phyloP scores from a whole-genome alignment of 306 rosid species.

The Castanospermum australe region DNA sequence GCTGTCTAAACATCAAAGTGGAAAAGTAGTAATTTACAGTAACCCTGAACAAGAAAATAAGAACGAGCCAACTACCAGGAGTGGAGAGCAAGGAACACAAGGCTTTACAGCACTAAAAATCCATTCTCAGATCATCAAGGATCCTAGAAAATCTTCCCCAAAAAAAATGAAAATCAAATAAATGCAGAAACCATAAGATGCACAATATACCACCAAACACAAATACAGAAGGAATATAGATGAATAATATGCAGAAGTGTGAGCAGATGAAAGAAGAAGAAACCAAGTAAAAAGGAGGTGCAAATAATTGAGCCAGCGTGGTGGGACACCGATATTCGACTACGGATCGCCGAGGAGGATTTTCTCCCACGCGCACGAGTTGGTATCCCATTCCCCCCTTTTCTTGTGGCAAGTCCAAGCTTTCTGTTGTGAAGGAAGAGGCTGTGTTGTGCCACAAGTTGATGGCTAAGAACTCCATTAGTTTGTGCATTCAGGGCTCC shows the following conservation, averaged over 20 bases:
- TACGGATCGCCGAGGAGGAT: not conserved
- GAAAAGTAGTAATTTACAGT: too few relatives aligned
- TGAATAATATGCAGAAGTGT: not conserved
- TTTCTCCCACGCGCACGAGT: not conserved
- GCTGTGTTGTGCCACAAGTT: not conserved
- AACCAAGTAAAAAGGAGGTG: slow-evolving; percentile 1
- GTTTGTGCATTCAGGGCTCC: not conserved
- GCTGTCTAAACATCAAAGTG: too few relatives aligned
- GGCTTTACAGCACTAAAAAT: too few relatives aligned
- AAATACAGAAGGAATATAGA: not conserved
- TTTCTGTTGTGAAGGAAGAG: not conserved
- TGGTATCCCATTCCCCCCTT: not conserved
- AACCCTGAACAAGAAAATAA: too few relatives aligned
- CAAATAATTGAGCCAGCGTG: not conserved
- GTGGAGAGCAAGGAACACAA: too few relatives aligned
- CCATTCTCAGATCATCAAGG: too few relatives aligned
- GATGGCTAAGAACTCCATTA: not conserved
- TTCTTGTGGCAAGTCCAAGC: not conserved
- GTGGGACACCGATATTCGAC: not conserved
- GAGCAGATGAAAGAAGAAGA: not conserved
- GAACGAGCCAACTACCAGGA: too few relatives aligned
- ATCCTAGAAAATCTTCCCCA: too few relatives aligned
- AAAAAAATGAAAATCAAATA: too few relatives aligned
- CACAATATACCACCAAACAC: too few relatives aligned
- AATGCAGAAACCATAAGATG: too few relatives aligned